Base-by-base conservation (phyloP, 208 protist species). In the Leptomonas pyrrhocoris region DNA sequence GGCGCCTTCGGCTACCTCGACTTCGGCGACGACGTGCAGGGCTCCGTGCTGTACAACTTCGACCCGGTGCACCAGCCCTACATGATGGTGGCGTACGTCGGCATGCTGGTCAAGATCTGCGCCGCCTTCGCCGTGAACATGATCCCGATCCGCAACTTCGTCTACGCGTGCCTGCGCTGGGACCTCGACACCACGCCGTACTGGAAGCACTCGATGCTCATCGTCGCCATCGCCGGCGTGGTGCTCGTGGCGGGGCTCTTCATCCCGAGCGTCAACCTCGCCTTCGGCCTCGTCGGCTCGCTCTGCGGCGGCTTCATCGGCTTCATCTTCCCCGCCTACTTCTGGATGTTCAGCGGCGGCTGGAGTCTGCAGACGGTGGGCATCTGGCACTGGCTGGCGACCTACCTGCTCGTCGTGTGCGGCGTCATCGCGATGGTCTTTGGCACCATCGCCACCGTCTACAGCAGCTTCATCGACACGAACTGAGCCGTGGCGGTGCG, bases 1-100 rank as follows among this genome's bases (percentile, higher is more conserved):
- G 87, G 87, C 36, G 9, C 90, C 53, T 90, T 92, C 54, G 85
- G 83, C 31, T 92, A 91, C 75, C 79, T 92, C 61, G 85, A 93
- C 40, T 95, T 95, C 84, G 85, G 30, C 50, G 68, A 57, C 25
- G 30, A 57, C 1, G 59, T 77, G 38, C n/a, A 65, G 60, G 77
- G 79, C 21, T 86, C 80, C 28, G 64, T 87, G 5, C 74, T 89
- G 12, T 66, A 80, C 38, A 87, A 85, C 73, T 93, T 77, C 68
- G 77, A 93, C 62, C 87, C 87, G 23, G 50, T 88, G 40, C 54
- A 79, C 42, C 66, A 88, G 43, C 75, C 81, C 27, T 75, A 84
- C 60, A 83, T 89, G 66, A 81, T 87, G 77, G 75, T 93, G 5
- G 78, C 73, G 21, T 93, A 90, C 68, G 43, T 88, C 42, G 87